Base-by-base conservation (phyloP, 495 filamentous ascomycete genomes). In the Penicillium alfredii region DNA sequence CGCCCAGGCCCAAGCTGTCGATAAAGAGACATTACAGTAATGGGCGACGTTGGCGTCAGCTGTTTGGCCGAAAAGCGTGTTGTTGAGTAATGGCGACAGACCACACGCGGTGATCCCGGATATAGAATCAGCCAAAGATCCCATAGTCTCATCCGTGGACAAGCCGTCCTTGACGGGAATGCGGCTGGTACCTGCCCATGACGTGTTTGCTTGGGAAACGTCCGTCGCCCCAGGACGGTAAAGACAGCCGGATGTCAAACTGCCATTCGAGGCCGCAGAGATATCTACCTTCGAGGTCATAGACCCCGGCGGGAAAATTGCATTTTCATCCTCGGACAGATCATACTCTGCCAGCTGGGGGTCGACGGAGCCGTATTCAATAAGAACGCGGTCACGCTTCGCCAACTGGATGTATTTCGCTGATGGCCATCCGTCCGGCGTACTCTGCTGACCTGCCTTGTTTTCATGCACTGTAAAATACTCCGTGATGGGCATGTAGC, bases 361-460 rank as follows among this genome's bases (percentile, higher is more conserved):
- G 45, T 81, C 77, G 3, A 82, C 45, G 3, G 53, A 58, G 7
- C 76, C 77, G 44, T 72, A 78, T 25, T 68, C 66, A 16, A 73
- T 49, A 3, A 84, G 44, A 0, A 81, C 39, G 11, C 78, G 61
- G 42, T 67, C 66, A 7, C 60, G 53, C 10, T 65, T 56, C 0
- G 66, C 62, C 14, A 79, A 59, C 33, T 77, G 74, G 18, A 80
- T 49, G 43, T 66, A 81, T 16, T 68, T 66, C 23, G 72, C 64
- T 8, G 67, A 69, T 1, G 80, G 80, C 80, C 80, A 84, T 8
- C 80, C 78, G 49, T 82, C 72, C 8, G 69, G 60, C 1, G 75
- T 80, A 24, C 64, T 68, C n/a, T 67, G 57, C 8, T 58, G 50
- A 14, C 58, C 63, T 4, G 58, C 31, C 15, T 51, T 22, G 24